Conservation (phyloP, 1,139 yeast genomes). For the Blastobotrys malaysiensis region DNA sequence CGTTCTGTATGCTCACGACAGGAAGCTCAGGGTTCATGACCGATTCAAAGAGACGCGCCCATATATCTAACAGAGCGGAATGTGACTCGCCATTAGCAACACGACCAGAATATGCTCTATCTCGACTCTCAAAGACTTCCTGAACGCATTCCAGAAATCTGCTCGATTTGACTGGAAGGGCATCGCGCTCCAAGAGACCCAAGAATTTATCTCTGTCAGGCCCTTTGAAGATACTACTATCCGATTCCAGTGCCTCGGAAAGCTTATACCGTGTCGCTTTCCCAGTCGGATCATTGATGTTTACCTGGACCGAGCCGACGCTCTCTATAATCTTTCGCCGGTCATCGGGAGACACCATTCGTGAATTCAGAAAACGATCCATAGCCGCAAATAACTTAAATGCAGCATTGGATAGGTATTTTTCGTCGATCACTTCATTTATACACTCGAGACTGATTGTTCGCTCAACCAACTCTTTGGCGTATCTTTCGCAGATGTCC, state of each 20-base stretch:
- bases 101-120: neutral
- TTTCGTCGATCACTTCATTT: neutral
- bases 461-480: neutral
- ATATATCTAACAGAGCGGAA: neutral
- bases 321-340: neutral
- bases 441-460: neutral
- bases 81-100: neutral
- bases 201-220: neutral
- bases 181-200: neutral
- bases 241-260: neutral
- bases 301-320: neutral
- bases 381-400: neutral
- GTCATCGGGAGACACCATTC: neutral
- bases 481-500: neutral
- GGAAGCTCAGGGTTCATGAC: neutral
- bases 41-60: neutral
- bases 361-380: neutral
- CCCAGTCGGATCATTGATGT: neutral
- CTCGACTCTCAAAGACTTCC: neutral
- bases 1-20: neutral
- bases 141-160: neutral
- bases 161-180: neutral
- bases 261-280: neutral
- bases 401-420: neutral
- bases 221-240: neutral